phyloP scores from a whole-genome alignment of 2,329 filamentous ascomycete genomes.

The Diaporthe sp. region DNA sequence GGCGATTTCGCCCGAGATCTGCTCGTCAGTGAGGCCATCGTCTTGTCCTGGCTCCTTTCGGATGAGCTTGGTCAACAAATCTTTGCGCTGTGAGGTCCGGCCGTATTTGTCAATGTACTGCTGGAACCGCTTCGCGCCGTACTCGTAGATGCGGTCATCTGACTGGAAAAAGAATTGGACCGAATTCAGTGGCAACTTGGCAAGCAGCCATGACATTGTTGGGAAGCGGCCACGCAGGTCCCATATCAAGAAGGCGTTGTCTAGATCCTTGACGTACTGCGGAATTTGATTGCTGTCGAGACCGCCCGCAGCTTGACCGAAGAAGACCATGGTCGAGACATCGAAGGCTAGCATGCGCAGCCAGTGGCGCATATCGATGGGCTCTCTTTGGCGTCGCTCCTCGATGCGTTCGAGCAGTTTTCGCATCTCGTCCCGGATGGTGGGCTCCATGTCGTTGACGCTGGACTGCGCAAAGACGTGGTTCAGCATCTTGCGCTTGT shows the following conservation, averaged over 20 bases:
- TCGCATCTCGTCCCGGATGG: background rate
- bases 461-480: conserved; percentile 12
- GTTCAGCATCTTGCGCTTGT: conserved; percentile 13
- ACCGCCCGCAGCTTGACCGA: background rate
- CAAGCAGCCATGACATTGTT: background rate
- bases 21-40: conserved; percentile 11
- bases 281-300: conserved; percentile 5
- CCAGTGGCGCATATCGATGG: background rate
- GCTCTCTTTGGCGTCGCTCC: background rate
- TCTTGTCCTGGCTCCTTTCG: conserved; percentile 1
- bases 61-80: background rate
- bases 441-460: conserved; percentile 14
- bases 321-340: conserved; percentile 16
- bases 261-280: conserved; percentile 6
- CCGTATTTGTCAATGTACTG: conserved; percentile 9
- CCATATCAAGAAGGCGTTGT: conserved; percentile 11
- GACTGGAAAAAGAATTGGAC: background rate
- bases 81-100: conserved; percentile 9
- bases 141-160: background rate
- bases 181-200: background rate
- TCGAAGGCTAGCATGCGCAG: conserved; percentile 5
- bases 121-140: background rate
- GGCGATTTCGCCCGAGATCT: conserved; percentile 6
- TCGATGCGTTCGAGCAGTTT: conserved; percentile 2
- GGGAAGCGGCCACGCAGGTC: conserved; percentile 13